Conservation (phyloP, 1,284 basidiomycete genomes). For the Cutaneotrichosporon mucoides region DNA sequence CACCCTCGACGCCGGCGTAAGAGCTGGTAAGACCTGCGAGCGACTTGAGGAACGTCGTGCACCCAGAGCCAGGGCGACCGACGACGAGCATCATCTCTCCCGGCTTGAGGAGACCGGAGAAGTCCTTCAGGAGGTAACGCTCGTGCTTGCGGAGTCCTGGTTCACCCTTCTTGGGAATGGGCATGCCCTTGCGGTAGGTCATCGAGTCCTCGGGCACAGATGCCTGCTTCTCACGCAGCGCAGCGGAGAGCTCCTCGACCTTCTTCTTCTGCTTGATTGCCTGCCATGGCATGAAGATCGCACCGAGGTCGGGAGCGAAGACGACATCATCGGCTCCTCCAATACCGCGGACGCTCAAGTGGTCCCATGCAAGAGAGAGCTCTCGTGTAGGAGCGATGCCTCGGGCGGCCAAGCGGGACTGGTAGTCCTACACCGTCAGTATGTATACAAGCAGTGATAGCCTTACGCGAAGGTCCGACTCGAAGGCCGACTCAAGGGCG, state of each 20-base stretch:
- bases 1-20: slow-evolving; percentile 46
- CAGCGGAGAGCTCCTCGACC: slow-evolving; percentile 23
- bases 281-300: slow-evolving; percentile 35
- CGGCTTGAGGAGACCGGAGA: slow-evolving; percentile 34
- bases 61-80: slow-evolving; percentile 50
- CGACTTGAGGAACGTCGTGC: slow-evolving; percentile 52
- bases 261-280: slow-evolving; percentile 31
- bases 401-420: slow-evolving; percentile 7
- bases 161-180: slow-evolving; percentile 24
- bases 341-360: slow-evolving; percentile 35
- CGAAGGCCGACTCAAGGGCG: not conserved
- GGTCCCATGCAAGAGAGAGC: slow-evolving; percentile 31
- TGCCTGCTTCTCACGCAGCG: slow-evolving; percentile 13
- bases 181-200: slow-evolving; percentile 21
- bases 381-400: slow-evolving; percentile 13
- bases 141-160: slow-evolving; percentile 35
- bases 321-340: slow-evolving; percentile 40
- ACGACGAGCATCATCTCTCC: slow-evolving; percentile 49
- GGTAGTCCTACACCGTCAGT: slow-evolving; percentile 5
- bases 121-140: slow-evolving; percentile 40
- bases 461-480: not conserved
- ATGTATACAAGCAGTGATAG: too few species aligned
- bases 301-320: slow-evolving; percentile 36
- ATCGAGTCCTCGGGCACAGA: slow-evolving; percentile 15
- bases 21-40: slow-evolving; percentile 48